Evolutionary conservation across 1,139 yeast species (phyloP), one percentile per base, ranked within the genome.

Genomic region (Debaryomyces coudertii): DNA sequence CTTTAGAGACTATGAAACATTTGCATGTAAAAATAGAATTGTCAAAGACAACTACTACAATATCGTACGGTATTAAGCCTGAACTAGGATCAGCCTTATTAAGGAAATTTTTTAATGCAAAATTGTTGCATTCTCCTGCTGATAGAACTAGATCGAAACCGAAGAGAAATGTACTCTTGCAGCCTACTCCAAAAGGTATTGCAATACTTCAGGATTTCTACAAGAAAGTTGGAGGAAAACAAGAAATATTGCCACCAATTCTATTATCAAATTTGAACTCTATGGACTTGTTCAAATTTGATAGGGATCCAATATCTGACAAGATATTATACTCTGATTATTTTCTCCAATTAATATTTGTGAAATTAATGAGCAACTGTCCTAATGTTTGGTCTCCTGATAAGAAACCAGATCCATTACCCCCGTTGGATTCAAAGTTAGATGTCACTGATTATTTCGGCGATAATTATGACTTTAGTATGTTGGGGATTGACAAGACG

Each of bases 171-270:
- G 67, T 72, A 0, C 47, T 69, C 3, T 60, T 90, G 29, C 98
- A 92, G 57, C 96, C 97, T 4, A 90, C 98, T 0, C 93, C 98
- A 0, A 93, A 93, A 59, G 99, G 98, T 1, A 80, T 90, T 4
- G 83, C 90, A 0, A 61, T 90, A 0, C 65, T 92, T 2, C 80
- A 79, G 42, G 70, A 76, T 9, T 90, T 84, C 60, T 83, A 86
- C 51, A 69, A 70, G 43, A 76, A 71, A 36, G 67, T 78, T 44
- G 95, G 93, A 0, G 63, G 85, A 47, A 70, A 67, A 37, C 61
- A 63, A 11, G 52, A 62, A 0, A 47, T 52, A 0, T 49, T 64
- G 35, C 85, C 85, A 0, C 55, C 63, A 1, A 75, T 89, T 9
- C 57, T 90, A 7, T 56, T 64, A 2, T 77, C 89, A 0, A 54